Base-by-base conservation (phyloP, 257 asterid genomes). In the Buddleja alternifolia region DNA sequence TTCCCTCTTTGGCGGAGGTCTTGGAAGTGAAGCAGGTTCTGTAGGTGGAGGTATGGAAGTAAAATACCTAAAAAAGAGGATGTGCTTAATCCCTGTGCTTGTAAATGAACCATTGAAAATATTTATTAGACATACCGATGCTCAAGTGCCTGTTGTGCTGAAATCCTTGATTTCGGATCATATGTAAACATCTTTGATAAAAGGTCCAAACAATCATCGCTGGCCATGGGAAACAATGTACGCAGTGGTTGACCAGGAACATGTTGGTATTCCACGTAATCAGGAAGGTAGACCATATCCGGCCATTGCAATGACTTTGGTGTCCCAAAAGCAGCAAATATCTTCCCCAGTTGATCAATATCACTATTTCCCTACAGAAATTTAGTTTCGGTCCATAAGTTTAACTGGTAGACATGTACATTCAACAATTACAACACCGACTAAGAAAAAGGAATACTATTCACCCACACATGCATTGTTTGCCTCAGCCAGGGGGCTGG, bases 311-410 rank as follows among this genome's bases (percentile, higher is more conserved):
- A 82, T 60, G 85, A 78, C 80, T 87, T 94, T 41, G 99, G 99
- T 61, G 97, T 93, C 73, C 99, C 99, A 79, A 93, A 93, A 60
- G 92, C 88, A 14, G 88, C 96, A 79, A 93, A 93, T 39, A 93
- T 93, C 85, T 93, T 93, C 57, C 99, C 99, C 47, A 93, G 84
- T 84, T 93, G 99, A 84, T 93, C 99, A 21, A 93, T 93, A 68
- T 93, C 99, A 67, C 95, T 93, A 71, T 79, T 87, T 59, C 99
- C 99, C 99, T 93, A 71, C 69, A 69, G 46, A 57, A 61, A 52
- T 60, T 47, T 48, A 61, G 54, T 56, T 65, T 70, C 62, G 32
- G 61, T 8, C 71, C 55, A 72, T 40, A 71, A 40, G 7, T 29
- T 66, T 75, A 54, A 67, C 47, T 61, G 47, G 21, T 47, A 69